phyloP scores from a whole-genome alignment of 78 protist genomes.

The Guillardia theta region DNA sequence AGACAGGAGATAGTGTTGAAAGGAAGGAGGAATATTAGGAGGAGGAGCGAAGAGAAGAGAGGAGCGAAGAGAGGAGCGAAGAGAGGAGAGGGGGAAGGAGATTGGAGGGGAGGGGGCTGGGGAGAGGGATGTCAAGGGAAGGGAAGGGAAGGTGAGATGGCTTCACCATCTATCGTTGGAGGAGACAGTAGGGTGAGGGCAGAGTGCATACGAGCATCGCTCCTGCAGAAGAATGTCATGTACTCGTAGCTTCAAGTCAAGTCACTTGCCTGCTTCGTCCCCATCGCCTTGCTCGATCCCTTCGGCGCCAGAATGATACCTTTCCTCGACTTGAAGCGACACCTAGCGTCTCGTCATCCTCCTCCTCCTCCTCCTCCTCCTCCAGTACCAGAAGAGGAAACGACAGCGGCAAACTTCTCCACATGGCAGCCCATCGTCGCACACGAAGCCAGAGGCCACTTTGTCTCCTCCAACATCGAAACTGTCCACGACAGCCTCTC shows the following conservation, averaged over 20 bases:
- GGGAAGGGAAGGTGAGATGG: background rate
- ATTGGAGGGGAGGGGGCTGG: background rate
- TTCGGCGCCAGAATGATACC: background rate
- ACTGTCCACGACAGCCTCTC: background rate
- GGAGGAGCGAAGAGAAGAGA: too few species aligned
- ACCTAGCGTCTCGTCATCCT: background rate
- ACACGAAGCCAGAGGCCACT: background rate
- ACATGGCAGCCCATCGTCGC: background rate
- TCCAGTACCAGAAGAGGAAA: background rate
- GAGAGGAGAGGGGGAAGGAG: background rate
- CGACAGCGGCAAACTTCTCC: background rate
- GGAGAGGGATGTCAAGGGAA: background rate
- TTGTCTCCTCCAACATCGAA: background rate
- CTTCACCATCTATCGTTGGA: background rate
- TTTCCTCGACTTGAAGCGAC: background rate
- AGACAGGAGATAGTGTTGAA: too few species aligned
- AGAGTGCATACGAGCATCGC: background rate
- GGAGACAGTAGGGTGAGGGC: background rate
- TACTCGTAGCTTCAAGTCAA: background rate
- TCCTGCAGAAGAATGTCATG: background rate
- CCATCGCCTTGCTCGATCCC: background rate
- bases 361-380: background rate
- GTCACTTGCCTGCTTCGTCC: too few species aligned
- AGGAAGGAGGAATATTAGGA: too few species aligned
- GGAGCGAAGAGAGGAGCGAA: background rate